A percentile compares a stretch with the other conserved stretches of the same genome.
These are phyloP conservation scores for Epichloe bromicola DNA, from an alignment of 2,329 filamentous ascomycete species.

Conservation along the genomic window DNA sequence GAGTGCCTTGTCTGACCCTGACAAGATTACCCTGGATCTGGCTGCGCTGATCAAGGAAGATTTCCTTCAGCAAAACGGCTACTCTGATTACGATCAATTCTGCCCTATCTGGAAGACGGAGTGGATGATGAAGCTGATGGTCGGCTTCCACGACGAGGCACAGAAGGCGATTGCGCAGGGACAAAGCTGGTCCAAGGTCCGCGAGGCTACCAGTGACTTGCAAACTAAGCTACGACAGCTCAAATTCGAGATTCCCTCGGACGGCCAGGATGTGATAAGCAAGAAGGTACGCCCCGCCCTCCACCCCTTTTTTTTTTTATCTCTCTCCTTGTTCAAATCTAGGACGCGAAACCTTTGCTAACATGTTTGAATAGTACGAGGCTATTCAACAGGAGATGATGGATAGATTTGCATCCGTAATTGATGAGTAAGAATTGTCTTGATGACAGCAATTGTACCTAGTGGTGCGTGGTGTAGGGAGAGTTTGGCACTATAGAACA, in stretches of 20 bases:
- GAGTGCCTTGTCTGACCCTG: slow-evolving; percentile 84
- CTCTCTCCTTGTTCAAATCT: background rate
- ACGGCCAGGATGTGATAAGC: slow-evolving; percentile 65
- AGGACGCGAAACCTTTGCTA: background rate
- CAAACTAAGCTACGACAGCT: slow-evolving; percentile 76
- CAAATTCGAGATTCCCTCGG: slow-evolving; percentile 90
- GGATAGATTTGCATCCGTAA: slow-evolving; percentile 92
- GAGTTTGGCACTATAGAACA: slow-evolving; percentile 17
- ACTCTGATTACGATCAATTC: slow-evolving; percentile 98
- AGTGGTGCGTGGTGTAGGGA: slow-evolving; percentile 6
- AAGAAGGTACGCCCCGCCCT: slow-evolving; percentile 53
- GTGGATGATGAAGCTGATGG: slow-evolving; percentile 99
- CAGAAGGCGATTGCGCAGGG: slow-evolving; percentile 91
- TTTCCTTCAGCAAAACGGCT: slow-evolving; percentile 97
- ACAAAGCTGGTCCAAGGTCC: slow-evolving; percentile 82
- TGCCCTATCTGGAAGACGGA: slow-evolving; percentile 99
- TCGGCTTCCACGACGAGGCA: slow-evolving; percentile 93
- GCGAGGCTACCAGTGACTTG: slow-evolving; percentile 78
- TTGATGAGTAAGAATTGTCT: slow-evolving; percentile 61
- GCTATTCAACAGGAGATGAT: slow-evolving; percentile 80
- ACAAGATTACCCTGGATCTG: slow-evolving; percentile 97
- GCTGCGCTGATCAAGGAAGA: slow-evolving; percentile 91
- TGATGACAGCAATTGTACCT: slow-evolving; percentile 3
- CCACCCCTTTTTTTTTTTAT: background rate
- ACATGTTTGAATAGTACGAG: slow-evolving; percentile 56